These are phyloP conservation scores for Sesbania bispinosa DNA, from an alignment of 306 rosid genomes.

Conservation along the genomic window DNA sequence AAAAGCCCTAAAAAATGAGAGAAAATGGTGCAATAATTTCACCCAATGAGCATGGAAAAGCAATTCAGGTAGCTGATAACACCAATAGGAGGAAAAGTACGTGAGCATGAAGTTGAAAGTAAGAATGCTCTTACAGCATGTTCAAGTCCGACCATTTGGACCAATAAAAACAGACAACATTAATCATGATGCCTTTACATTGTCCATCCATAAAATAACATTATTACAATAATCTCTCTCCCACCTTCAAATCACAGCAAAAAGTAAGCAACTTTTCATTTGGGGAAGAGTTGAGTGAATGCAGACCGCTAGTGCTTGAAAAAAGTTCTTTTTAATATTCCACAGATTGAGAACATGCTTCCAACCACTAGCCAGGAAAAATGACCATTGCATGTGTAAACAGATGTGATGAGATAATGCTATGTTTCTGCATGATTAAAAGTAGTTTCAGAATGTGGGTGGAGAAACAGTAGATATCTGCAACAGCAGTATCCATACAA, in stretches of 20 bases:
- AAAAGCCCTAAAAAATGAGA: background rate
- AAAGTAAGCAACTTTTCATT: slow-evolving; percentile 25
- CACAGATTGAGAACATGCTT: slow-evolving; percentile 12
- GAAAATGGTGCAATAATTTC: slow-evolving; percentile 12
- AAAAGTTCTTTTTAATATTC: slow-evolving; percentile 8
- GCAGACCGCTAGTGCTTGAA: slow-evolving; percentile 24
- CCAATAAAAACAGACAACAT: slow-evolving; percentile 11
- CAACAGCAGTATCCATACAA: background rate
- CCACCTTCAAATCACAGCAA: slow-evolving; percentile 23
- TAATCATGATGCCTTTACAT: slow-evolving; percentile 26
- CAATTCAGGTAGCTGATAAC: background rate
- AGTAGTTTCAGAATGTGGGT: slow-evolving; percentile 16
- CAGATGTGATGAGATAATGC: background rate
- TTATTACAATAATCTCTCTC: background rate
- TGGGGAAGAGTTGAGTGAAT: slow-evolving; percentile 14
- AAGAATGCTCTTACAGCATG: slow-evolving; percentile 13
- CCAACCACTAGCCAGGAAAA: slow-evolving; percentile 18
- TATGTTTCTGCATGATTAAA: slow-evolving; percentile 4
- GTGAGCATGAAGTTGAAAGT: background rate
- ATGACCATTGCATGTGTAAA: slow-evolving; percentile 18
- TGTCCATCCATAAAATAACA: slow-evolving; percentile 9
- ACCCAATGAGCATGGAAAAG: slow-evolving; percentile 29
- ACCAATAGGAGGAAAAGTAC: background rate
- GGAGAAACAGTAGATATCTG: slow-evolving; percentile 12
- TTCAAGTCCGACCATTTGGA: slow-evolving; percentile 4